Percentiles rank a stretch among this genome's conserved stretches.
These are phyloP conservation scores for Camellia lanceoleosa DNA, from an alignment of 148 eudicot genomes.

Conservation along the genomic window DNA sequence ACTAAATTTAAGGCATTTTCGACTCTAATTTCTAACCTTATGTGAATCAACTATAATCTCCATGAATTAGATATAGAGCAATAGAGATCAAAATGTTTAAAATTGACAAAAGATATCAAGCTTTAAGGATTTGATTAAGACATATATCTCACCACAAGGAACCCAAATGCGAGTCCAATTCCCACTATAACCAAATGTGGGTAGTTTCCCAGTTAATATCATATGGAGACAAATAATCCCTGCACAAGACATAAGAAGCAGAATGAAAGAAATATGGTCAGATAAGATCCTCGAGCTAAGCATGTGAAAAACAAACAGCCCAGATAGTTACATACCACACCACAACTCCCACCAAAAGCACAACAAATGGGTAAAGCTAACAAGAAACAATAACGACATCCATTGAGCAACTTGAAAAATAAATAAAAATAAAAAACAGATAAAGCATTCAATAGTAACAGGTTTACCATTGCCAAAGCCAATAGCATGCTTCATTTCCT, in stretches of 20 bases:
- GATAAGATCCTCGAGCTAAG: background rate
- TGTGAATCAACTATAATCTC: background rate
- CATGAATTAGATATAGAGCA: background rate
- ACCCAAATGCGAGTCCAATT: constrained; percentile 93
- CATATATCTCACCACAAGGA: constrained; percentile 69
- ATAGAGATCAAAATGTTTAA: background rate
- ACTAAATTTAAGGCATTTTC: too few species aligned
- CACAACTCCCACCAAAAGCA: constrained; percentile 74
- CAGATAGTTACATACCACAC: constrained; percentile 50
- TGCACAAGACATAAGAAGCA: constrained; percentile 29
- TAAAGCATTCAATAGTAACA: constrained; percentile 1
- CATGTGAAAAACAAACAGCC: constrained; percentile 5
- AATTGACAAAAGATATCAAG: background rate
- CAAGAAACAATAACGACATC: constrained; percentile 9
- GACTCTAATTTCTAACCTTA: too few species aligned
- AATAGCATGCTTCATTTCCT: constrained; percentile 79
- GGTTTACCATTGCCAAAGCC: constrained; percentile 91
- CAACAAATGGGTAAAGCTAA: constrained; percentile 84
- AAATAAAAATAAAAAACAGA: background rate
- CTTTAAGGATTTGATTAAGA: too few species aligned
- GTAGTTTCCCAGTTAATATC: constrained; percentile 61
- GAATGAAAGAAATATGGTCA: background rate
- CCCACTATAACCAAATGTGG: constrained; percentile 79
- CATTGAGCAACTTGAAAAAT: background rate
- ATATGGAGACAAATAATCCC: constrained; percentile 82